These are phyloP conservation scores for Leersia perrieri DNA, from an alignment of 176 grass and related monocot species.

Conservation along the genomic window DNA sequence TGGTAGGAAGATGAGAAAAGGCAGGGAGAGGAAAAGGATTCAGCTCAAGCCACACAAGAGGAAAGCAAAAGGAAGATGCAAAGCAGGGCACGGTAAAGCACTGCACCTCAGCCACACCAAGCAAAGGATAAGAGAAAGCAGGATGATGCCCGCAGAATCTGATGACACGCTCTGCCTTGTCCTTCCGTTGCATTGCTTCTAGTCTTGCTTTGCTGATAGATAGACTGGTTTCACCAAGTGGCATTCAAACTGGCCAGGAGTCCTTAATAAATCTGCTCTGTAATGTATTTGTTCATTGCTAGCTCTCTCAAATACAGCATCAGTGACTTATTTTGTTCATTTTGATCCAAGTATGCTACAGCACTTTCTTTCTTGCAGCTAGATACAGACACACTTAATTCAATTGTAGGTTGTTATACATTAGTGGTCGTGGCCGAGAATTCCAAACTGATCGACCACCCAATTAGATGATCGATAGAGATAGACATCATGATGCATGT, in stretches of 20 bases:
- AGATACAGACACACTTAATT: too few species aligned
- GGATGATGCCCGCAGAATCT: constrained; percentile 43
- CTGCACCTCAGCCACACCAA: constrained; percentile 29
- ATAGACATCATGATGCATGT: too few species aligned
- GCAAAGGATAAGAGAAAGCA: constrained; percentile 50
- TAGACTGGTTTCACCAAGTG: constrained; percentile 14
- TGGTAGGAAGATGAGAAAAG: neutral
- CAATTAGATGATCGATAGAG: too few species aligned
- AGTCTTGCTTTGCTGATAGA: too few species aligned
- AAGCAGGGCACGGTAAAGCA: constrained; percentile 31
- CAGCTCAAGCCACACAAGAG: constrained; percentile 44
- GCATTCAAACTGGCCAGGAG: constrained; percentile 12
- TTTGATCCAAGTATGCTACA: too few species aligned
- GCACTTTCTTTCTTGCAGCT: too few species aligned
- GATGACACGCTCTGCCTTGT: neutral
- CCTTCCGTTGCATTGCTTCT: neutral
- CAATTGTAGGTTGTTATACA: too few species aligned
- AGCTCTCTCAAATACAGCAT: too few species aligned
- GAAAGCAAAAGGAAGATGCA: constrained; percentile 47
- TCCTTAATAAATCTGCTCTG: too few species aligned
- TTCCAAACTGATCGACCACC: neutral
- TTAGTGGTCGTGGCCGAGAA: too few species aligned
- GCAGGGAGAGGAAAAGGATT: constrained; percentile 26
- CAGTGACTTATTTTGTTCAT: too few species aligned
- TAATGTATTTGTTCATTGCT: too few species aligned